Evolutionary conservation across 2,329 filamentous ascomycete species (phyloP), one percentile per base, ranked within the genome.

Genomic region (Paracorniculantispora psalliotae): DNA sequence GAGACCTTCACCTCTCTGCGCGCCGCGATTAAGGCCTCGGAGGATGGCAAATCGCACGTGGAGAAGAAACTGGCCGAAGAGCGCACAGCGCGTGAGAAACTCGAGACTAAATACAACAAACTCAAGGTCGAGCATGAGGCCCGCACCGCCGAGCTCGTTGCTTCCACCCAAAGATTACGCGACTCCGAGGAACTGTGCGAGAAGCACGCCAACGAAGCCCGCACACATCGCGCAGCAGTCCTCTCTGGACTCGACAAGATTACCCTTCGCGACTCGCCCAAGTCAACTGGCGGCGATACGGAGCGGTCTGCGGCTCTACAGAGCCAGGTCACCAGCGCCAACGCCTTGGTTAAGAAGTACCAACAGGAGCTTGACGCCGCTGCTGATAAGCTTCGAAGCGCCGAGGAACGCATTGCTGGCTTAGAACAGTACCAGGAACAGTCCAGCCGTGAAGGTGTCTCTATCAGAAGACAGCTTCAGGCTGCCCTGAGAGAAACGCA

Each of bases 371-470:
- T 92, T 1, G 91, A 99, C 71, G 77, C 81, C 26, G 92, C 92
- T 3, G 89, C 91, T 0, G 92, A 97, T 69, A 96, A 92, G 71
- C 80, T 99, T 56, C 89, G 94, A 56, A 89, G 89, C 60, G 94
- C 94, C 3, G 96, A 99, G 74, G 96, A 97, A 76, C 87, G 94
- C 44, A 97, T 99, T 71, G 96, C 94, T 5, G 94, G 94, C 7
- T 82, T 99, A 3, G 94, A 99, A 72, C 91, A 92, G 28, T 97
- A 97, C 72, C 94, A 99, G 74, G 94, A 99, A 70, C 94, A 99
- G 74, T 89, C 92, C 4, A 97, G 92, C 73, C 85, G 94, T 47
- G 96, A 99, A 73, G 92, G 92, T 51, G 86, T 99, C 57, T 85
- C 87, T 37, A 91, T 97, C 64, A 86, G 94, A 57, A 88, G 94